Evolutionary conservation across 2,329 filamentous ascomycete genomes (phyloP).

Genomic region (Plenodomus biglobosus): DNA sequence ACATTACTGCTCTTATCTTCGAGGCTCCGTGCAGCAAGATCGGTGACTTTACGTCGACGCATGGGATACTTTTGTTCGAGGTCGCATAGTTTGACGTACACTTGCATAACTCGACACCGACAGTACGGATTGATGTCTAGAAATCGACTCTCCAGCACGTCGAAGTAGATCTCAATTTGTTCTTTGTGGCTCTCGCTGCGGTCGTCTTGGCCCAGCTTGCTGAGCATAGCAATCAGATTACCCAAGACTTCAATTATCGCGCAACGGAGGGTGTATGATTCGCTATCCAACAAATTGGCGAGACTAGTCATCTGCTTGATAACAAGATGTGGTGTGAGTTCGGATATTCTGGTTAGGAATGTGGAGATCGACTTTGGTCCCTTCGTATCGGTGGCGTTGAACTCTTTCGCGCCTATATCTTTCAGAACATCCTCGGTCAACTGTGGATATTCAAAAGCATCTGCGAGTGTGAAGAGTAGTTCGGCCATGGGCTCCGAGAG

Average conservation of each 20-base stretch:
- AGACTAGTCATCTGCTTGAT: constrained; percentile 97
- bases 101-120: constrained; percentile 86
- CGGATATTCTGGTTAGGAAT: constrained; percentile 90
- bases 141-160: constrained; percentile 94
- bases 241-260: constrained; percentile 96
- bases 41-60: constrained; percentile 80
- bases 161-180: constrained; percentile 95
- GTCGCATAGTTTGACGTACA: constrained; percentile 88
- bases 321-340: constrained; percentile 84
- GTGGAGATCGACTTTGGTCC: constrained; percentile 95
- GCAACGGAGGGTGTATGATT: constrained; percentile 93
- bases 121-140: constrained; percentile 97
- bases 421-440: constrained; percentile 89
- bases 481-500: constrained; percentile 99
- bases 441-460: constrained; percentile 97
- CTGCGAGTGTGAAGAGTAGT: constrained; percentile 90
- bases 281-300: constrained; percentile 92
- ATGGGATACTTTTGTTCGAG: constrained; percentile 91
- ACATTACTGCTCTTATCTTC: constrained; percentile 99
- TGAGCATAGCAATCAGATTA: constrained; percentile 88
- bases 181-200: constrained; percentile 89
- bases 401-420: constrained; percentile 96
- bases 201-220: constrained; percentile 76
- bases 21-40: constrained; percentile 83
- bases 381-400: constrained; percentile 92